A percentile compares a stretch with the other conserved stretches of the same genome.
These are phyloP conservation scores for Phytophthora kernoviae DNA, from an alignment of 352 stramenopile species.

Conservation along the genomic window DNA sequence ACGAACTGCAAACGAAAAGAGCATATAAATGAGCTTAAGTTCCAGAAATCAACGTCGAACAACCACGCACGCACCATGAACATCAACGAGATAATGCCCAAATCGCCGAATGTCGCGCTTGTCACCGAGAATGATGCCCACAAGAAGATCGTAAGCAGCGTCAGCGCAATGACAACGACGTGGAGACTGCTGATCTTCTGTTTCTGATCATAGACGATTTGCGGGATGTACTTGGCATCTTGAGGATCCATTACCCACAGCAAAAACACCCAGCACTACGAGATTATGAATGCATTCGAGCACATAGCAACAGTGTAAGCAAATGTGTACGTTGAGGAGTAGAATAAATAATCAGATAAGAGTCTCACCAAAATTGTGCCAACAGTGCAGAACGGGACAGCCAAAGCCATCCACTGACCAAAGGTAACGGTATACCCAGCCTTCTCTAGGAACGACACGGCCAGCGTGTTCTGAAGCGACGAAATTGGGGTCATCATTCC, in stretches of 20 bases:
- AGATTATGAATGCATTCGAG: slow-evolving; percentile 3
- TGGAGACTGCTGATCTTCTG: slow-evolving; percentile 90
- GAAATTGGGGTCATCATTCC: slow-evolving; percentile 95
- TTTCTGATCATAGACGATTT: slow-evolving; percentile 93
- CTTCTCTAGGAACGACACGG: slow-evolving; percentile 87
- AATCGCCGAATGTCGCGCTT: slow-evolving; percentile 87
- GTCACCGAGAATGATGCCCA: slow-evolving; percentile 91
- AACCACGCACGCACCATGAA: slow-evolving; percentile 74
- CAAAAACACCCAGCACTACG: slow-evolving; percentile 89
- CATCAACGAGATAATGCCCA: slow-evolving; percentile 91
- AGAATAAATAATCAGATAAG: slow-evolving; percentile 3
- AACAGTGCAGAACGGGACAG: slow-evolving; percentile 88
- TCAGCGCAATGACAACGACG: slow-evolving; percentile 90
- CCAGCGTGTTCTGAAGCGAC: slow-evolving; percentile 89
- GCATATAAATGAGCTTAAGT: not conserved
- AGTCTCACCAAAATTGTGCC: slow-evolving; percentile 77
- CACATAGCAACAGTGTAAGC: not conserved
- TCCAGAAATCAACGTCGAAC: not conserved
- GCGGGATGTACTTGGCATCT: slow-evolving; percentile 90
- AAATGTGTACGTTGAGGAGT: not conserved
- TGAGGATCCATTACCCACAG: slow-evolving; percentile 86
- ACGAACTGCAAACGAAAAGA: slow-evolving; percentile 52
- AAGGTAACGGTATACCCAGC: slow-evolving; percentile 89
- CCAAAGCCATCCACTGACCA: slow-evolving; percentile 90
- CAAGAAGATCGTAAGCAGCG: slow-evolving; percentile 89